Evolutionary conservation across 176 grass and related monocot genomes (phyloP).

Genomic region (Bonia amplexicaulis): DNA sequence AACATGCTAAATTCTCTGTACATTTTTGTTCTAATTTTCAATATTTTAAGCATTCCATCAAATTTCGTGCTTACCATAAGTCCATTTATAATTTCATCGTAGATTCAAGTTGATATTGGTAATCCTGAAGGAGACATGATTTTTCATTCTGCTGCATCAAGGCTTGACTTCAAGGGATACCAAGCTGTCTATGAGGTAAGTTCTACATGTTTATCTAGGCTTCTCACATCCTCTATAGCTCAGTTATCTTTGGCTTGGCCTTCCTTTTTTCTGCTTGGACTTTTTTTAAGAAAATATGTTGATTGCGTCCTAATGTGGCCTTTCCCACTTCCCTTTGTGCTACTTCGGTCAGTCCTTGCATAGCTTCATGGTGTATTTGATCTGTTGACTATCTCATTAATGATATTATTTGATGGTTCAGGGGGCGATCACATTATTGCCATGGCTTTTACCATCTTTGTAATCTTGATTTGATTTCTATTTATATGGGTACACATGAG

Average conservation of each 20-base stretch:
- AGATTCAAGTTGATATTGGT: constrained; percentile 95
- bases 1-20: background rate
- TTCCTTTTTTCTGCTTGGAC: background rate
- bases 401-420: constrained; percentile 5
- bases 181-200: constrained; percentile 71
- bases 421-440: background rate
- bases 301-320: background rate
- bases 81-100: constrained; percentile 14
- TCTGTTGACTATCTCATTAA: background rate
- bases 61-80: background rate
- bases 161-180: constrained; percentile 75
- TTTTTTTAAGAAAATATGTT: constrained; percentile 13
- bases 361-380: constrained; percentile 1
- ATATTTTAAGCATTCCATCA: background rate
- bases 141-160: constrained; percentile 70
- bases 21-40: background rate
- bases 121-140: constrained; percentile 52
- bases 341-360: background rate
- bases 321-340: background rate
- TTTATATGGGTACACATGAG: background rate
- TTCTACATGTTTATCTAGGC: constrained; percentile 26
- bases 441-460: background rate
- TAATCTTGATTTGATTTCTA: constrained; percentile 19
- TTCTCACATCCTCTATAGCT: constrained; percentile 1
- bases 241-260: background rate